Evolutionary conservation across 192 early-diverging fungal genomes (phyloP).

Genomic region (Coemansia guatemalensis): DNA sequence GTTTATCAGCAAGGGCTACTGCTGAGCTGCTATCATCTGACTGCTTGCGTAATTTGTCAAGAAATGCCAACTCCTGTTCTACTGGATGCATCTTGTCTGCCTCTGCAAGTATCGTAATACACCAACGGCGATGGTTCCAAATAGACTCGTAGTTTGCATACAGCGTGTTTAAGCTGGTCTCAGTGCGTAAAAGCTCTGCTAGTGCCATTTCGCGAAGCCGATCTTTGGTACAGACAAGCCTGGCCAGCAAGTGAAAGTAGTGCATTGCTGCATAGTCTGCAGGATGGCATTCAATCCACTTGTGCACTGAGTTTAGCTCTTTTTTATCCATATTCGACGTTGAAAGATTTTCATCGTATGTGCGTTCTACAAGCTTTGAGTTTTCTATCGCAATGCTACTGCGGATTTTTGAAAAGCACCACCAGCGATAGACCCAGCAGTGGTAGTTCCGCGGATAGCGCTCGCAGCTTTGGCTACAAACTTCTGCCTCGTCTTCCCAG

Average conservation of each 20-base stretch:
- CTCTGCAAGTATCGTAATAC: conserved; percentile 4
- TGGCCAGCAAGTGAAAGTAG: conserved; percentile 33
- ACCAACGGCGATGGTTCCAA: conserved; percentile 49
- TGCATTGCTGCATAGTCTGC: conserved; percentile 49
- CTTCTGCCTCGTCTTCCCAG: conserved; percentile 19
- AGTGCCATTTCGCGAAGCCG: conserved; percentile 10
- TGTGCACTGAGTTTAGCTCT: not conserved
- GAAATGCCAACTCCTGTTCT: conserved; percentile 11
- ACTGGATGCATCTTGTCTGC: not conserved
- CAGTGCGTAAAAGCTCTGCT: conserved; percentile 19
- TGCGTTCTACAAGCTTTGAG: not conserved
- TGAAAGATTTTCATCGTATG: not conserved
- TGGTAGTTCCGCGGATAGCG: conserved; percentile 49
- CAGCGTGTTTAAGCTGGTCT: conserved; percentile 7
- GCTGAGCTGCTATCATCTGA: not conserved
- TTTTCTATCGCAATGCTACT: not conserved
- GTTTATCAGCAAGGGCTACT: conserved; percentile 11
- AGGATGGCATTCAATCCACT: conserved; percentile 34
- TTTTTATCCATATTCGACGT: not conserved
- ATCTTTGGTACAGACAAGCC: not conserved
- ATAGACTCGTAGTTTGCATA: conserved; percentile 41
- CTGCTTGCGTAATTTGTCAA: not conserved
- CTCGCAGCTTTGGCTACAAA: conserved; percentile 21
- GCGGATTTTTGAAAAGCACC: conserved; percentile 12
- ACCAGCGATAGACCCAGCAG: conserved; percentile 54